These are phyloP conservation scores for Stereum hirsutum DNA, from an alignment of 1,284 basidiomycete genomes.

Conservation along the genomic window DNA sequence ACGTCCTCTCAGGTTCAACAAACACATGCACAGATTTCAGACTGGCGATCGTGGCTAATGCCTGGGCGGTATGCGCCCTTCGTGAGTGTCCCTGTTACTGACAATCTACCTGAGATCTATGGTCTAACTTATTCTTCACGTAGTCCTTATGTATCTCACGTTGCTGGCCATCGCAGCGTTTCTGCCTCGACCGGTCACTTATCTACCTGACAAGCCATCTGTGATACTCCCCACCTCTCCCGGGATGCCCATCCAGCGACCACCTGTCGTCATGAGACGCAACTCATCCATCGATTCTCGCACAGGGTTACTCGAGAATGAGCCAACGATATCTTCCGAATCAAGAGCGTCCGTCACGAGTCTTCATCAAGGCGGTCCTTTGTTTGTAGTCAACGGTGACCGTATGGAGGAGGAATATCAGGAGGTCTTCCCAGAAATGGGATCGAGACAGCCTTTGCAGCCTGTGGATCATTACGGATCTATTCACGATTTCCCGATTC, in stretches of 20 bases:
- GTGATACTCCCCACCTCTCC: neutral
- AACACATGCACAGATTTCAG: conserved; percentile 15
- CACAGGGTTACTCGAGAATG: neutral
- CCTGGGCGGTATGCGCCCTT: conserved; percentile 28
- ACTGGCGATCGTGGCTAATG: conserved; percentile 23
- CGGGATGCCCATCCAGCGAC: neutral
- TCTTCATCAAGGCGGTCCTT: neutral
- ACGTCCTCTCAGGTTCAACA: conserved; percentile 2
- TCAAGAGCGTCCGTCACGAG: neutral
- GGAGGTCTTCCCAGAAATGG: neutral
- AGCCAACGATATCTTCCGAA: neutral
- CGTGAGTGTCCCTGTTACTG: conserved; percentile 14
- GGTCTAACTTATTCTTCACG: neutral
- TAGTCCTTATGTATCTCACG: conserved; percentile 22
- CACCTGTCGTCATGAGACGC: too few relatives aligned
- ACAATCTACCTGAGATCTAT: neutral
- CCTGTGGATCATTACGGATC: neutral
- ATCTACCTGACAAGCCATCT: neutral
- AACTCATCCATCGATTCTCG: neutral
- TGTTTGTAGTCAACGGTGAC: neutral
- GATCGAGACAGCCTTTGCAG: neutral
- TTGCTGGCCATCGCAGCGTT: neutral
- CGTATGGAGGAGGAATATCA: too few relatives aligned
- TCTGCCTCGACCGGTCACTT: neutral
- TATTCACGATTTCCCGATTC: neutral